Evolutionary conservation across 768 basidiomycete genomes (phyloP), one percentile per base, ranked within the genome.

Genomic region (Boletellus sp.): DNA sequence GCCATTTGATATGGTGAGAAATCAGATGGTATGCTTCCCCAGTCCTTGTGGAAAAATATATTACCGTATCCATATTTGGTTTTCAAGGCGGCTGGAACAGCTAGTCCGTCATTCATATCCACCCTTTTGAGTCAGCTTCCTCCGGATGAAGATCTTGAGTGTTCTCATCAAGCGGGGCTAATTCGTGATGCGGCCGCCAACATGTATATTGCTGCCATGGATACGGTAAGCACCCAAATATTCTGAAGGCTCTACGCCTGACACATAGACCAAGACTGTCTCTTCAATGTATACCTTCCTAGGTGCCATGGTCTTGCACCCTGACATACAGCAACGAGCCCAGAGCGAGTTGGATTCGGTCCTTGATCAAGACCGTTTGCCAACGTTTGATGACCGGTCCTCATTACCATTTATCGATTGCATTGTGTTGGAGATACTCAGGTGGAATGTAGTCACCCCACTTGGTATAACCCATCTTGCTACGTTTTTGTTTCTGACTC

Each of bases 351-450:
- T 59, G 17, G 57, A 59, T 17, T 37, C 32, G n/a, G 47, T 55
- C 12, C 39, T 59, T 2, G 52, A 46, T 8, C 8, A 24, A 7
- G 46, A 49, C 12, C 57, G 42, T 10, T 24, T 59, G 13, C 58
- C 58, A 11, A 46, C 42, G 2, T 55, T 59, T 31, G 46, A 41
- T 6, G 58, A 59, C 35, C 58, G 57, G 34, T 20, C 45, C 5
- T 50, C 23, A 24, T 39, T 59, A 1, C 50, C 57, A 31, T 59
- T 51, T 9, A 54, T 59, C 9, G 57, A 59, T 6, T 45, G 44
- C 28, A 40, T 59, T 8, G 42, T 55, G 16, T 45, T 51, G 12
- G 57, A 59, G 36, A 31, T 49, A 12, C 12, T 55, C 10, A 45
- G 57, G 23, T 55, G 44, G 53, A 54, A 44, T 31, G 48, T 48